These are phyloP conservation scores for Nemania sp. DNA, from an alignment of 2,329 filamentous ascomycete species.

Conservation along the genomic window DNA sequence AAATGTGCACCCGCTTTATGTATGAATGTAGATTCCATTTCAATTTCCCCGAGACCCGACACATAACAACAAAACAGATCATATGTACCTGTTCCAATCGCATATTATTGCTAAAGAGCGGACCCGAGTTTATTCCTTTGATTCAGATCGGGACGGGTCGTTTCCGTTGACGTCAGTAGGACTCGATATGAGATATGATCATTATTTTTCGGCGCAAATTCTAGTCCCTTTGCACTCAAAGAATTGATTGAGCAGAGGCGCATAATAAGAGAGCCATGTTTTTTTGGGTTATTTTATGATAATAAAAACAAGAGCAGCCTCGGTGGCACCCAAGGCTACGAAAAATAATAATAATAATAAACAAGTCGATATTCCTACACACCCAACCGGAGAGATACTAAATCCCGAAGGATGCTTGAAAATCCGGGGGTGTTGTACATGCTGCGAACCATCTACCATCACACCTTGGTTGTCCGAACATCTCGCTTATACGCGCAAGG, in stretches of 20 bases:
- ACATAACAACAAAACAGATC: neutral
- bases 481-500: conserved; percentile 20
- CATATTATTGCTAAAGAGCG: neutral
- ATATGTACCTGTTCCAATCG: neutral
- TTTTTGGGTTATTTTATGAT: neutral
- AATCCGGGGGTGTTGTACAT: neutral
- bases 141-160: neutral
- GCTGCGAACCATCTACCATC: neutral
- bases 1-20: neutral
- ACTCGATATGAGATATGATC: neutral
- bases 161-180: neutral
- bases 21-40: neutral
- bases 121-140: neutral
- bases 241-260: neutral
- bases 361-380: neutral
- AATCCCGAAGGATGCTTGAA: neutral
- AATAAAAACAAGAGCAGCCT: neutral
- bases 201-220: neutral
- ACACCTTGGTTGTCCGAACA: neutral
- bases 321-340: neutral
- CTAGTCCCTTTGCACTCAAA: neutral
- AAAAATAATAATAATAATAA: too few relatives aligned
- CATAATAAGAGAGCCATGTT: neutral
- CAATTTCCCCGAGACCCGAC: neutral
- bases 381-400: neutral